Evolutionary conservation across 2,329 filamentous ascomycete genomes (phyloP).

Genomic region (Cladosporium sphaerospermum): DNA sequence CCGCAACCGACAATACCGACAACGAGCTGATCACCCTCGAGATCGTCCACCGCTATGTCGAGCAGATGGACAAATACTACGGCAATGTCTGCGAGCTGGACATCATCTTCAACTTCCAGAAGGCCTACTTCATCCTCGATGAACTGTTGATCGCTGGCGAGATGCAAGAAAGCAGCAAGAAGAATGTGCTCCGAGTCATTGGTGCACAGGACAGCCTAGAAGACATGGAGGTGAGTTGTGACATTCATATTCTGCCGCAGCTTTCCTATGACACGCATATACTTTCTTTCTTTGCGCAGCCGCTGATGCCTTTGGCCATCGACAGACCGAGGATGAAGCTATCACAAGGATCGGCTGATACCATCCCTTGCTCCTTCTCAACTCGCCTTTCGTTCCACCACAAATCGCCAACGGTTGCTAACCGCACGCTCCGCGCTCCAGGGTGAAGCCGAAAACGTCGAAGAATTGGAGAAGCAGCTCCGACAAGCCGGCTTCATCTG

Average conservation of each 20-base stretch:
- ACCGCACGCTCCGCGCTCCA: constrained; percentile 14
- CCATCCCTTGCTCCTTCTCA: constrained; percentile 12
- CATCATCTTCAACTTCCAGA: constrained; percentile 99
- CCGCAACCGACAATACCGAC: constrained; percentile 91
- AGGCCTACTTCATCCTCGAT: constrained; percentile 98
- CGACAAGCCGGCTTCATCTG: constrained; percentile 20
- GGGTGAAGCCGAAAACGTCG: constrained; percentile 20
- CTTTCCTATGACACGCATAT: constrained; percentile 5
- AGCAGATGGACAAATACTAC: constrained; percentile 99
- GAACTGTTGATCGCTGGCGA: constrained; percentile 92
- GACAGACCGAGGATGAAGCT: constrained; percentile 36
- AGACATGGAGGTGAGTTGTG: constrained; percentile 89
- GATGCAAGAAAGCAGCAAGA: constrained; percentile 98
- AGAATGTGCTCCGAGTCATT: constrained; percentile 94
- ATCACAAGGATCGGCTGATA: constrained; percentile 58
- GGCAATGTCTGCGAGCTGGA: constrained; percentile 99
- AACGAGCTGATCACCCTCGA: constrained; percentile 98
- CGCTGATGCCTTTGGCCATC: constrained; percentile 23
- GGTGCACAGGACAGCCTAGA: constrained; percentile 95
- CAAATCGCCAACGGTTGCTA: constrained; percentile 8
- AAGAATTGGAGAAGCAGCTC: constrained; percentile 26
- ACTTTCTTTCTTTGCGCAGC: constrained; percentile 17
- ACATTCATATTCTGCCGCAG: background rate
- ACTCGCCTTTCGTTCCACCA: constrained; percentile 13
- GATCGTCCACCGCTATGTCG: constrained; percentile 97